A percentile compares a stretch with the other conserved stretches of the same genome.
Evolutionary conservation across 345 rosid genomes (phyloP).

Genomic region (Pelargonium nanum): DNA sequence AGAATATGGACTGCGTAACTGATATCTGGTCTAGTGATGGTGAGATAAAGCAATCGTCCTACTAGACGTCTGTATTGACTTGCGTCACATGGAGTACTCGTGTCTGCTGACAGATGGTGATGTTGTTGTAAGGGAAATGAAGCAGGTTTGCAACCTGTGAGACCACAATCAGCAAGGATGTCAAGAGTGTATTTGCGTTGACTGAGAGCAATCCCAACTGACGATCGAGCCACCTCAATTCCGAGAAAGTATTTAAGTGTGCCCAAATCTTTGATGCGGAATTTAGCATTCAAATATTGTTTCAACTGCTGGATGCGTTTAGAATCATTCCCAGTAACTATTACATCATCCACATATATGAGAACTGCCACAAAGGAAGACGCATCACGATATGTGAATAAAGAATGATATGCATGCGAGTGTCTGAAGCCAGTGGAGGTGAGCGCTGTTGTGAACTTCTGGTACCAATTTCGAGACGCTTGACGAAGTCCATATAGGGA

Average conservation of each 20-base stretch:
- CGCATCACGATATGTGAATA: background rate
- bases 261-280: conserved; percentile 7
- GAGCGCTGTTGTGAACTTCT: too few species aligned
- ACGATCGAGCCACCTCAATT: background rate
- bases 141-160: background rate
- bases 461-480: too few species aligned
- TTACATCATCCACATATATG: conserved; percentile 4
- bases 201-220: background rate
- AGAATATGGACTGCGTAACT: background rate
- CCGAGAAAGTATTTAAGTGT: conserved; percentile 5
- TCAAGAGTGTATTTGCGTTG: conserved; percentile 4
- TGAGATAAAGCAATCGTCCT: conserved; percentile 6
- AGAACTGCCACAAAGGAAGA: background rate
- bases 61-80: background rate
- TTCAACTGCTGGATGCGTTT: background rate
- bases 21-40: conserved; percentile 8
- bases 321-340: background rate
- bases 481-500: too few species aligned
- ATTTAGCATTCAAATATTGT: background rate
- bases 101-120: background rate
- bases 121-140: background rate
- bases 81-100: background rate
- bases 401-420: background rate
- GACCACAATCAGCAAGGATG: background rate
- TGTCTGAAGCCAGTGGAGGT: too few species aligned